Evolutionary conservation across 202 grass and related monocot species (phyloP).

Genomic region (Schoenoplectus triqueter): DNA sequence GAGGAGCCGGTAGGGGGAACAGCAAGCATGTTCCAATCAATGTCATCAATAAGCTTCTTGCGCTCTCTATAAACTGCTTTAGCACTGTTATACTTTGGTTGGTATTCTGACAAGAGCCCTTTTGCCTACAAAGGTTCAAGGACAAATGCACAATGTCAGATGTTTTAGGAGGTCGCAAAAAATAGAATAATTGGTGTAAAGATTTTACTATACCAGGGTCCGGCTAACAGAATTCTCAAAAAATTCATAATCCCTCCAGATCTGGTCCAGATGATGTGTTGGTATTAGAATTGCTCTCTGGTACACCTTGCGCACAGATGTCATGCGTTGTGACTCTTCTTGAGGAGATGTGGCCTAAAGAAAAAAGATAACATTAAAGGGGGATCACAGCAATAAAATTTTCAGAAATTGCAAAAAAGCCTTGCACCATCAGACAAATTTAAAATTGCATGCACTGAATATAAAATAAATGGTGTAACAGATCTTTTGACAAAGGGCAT

Average conservation of each 20-base stretch:
- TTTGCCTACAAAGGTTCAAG: conserved; percentile 66
- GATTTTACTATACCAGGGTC: conserved; percentile 62
- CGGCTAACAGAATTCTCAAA: conserved; percentile 98
- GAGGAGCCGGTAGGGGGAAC: conserved; percentile 72
- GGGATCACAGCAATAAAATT: not conserved
- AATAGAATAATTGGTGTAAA: not conserved
- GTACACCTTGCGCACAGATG: conserved; percentile 81
- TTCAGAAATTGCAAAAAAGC: conserved; percentile 49
- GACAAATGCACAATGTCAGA: conserved; percentile 30
- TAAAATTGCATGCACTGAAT: conserved; percentile 82
- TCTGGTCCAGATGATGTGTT: conserved; percentile 84
- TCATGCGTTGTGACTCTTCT: conserved; percentile 90
- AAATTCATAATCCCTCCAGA: conserved; percentile 93
- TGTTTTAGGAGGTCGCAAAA: not conserved
- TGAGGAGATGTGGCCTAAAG: conserved; percentile 61
- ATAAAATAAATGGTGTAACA: conserved; percentile 72
- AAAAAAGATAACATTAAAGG: conserved; percentile 28
- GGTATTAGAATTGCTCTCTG: conserved; percentile 97
- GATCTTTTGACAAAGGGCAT: conserved; percentile 31
- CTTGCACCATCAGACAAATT: conserved; percentile 70
- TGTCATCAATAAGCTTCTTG: conserved; percentile 95
- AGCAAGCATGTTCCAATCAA: conserved; percentile 93
- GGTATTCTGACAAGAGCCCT: conserved; percentile 95
- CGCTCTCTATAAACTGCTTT: conserved; percentile 92
- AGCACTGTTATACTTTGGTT: conserved; percentile 97